Evolutionary conservation across 1,284 basidiomycete species (phyloP).

Genomic region (Termitomyces sp.): DNA sequence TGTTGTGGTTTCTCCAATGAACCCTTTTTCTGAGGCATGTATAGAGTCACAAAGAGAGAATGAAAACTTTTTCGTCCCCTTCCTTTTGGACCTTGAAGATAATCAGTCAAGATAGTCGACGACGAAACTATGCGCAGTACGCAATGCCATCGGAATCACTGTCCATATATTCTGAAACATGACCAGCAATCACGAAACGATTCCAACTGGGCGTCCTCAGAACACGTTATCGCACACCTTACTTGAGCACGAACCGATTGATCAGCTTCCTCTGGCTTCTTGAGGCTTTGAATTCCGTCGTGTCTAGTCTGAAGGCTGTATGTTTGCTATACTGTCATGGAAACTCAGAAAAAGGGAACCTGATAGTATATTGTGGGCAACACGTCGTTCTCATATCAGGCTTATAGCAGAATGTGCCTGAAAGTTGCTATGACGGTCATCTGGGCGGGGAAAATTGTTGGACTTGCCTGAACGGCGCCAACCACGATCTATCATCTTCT

Average conservation of each 20-base stretch:
- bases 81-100: not conserved
- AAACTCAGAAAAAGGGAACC: conserved; percentile 32
- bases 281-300: conserved; percentile 63
- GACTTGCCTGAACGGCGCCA: conserved; percentile 78
- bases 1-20: conserved; percentile 12
- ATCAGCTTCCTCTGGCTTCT: conserved; percentile 77
- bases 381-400: conserved; percentile 80
- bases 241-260: conserved; percentile 44
- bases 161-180: conserved; percentile 30
- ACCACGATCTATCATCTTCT: conserved; percentile 80
- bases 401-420: conserved; percentile 71
- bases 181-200: conserved; percentile 55
- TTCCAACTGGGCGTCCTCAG: conserved; percentile 59
- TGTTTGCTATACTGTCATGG: conserved; percentile 2
- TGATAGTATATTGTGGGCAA: conserved; percentile 92
- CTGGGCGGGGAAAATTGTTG: not conserved
- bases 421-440: not conserved
- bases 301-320: conserved; percentile 57
- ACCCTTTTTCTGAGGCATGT: conserved; percentile 38
- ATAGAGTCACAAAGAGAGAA: conserved; percentile 41
- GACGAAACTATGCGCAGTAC: not conserved
- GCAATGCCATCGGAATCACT: conserved; percentile 12
- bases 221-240: not conserved
- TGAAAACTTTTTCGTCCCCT: conserved; percentile 17
- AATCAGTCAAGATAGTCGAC: not conserved